phyloP scores from a whole-genome alignment of 2,329 filamentous ascomycete genomes.

The Dothidotthia symphoricarpi region DNA sequence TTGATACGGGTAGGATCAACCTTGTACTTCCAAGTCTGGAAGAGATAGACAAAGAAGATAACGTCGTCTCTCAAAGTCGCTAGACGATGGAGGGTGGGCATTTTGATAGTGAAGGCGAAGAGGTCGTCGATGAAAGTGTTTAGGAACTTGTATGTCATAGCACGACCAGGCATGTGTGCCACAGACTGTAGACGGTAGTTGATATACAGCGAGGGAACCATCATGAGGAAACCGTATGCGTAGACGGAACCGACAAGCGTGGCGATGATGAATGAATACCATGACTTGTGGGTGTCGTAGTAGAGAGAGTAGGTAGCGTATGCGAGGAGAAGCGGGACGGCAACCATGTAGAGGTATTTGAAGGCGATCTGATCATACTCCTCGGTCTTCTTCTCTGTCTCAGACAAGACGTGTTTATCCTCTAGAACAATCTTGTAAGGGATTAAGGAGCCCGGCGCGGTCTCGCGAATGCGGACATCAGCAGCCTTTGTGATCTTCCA shows the following conservation, averaged over 20 bases:
- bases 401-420: conserved; percentile 93
- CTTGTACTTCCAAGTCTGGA: conserved; percentile 91
- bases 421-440: conserved; percentile 84
- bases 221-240: conserved; percentile 98
- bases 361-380: conserved; percentile 98
- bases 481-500: conserved; percentile 99
- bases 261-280: conserved; percentile 95
- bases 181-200: conserved; percentile 92
- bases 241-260: conserved; percentile 96
- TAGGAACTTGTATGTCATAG: conserved; percentile 97
- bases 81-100: conserved; percentile 89
- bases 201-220: conserved; percentile 96
- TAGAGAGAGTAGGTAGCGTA: conserved; percentile 89
- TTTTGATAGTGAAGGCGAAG: conserved; percentile 99
- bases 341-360: conserved; percentile 90
- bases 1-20: conserved; percentile 90
- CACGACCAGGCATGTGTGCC: conserved; percentile 93
- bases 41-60: conserved; percentile 97
- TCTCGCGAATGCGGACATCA: conserved; percentile 75
- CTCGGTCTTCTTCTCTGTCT: conserved; percentile 96
- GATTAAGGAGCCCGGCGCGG: conserved; percentile 65
- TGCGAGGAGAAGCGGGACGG: conserved; percentile 81
- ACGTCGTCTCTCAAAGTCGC: conserved; percentile 92
- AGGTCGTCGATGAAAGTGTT: conserved; percentile 99
- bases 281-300: conserved; percentile 95